Evolutionary conservation across 768 basidiomycete genomes (phyloP).

Genomic region (Phaeotremella fagi): DNA sequence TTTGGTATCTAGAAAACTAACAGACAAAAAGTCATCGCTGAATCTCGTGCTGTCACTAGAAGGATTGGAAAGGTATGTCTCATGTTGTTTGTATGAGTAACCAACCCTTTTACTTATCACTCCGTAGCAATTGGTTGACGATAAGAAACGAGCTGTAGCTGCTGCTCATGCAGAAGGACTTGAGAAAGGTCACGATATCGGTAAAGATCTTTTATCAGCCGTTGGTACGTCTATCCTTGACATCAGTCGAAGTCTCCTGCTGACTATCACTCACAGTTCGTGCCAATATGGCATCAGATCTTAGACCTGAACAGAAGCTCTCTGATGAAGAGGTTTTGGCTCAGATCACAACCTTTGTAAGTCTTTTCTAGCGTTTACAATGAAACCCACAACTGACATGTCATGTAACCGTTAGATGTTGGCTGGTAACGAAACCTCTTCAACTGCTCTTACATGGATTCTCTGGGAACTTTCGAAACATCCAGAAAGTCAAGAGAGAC

Average conservation of each 20-base stretch:
- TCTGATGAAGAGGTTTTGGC: conserved; percentile 66
- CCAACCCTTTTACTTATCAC: neutral
- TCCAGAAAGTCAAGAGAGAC: conserved; percentile 61
- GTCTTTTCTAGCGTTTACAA: neutral
- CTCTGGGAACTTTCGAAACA: conserved; percentile 68
- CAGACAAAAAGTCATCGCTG: conserved; percentile 52
- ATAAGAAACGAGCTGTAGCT: conserved; percentile 65
- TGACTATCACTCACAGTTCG: conserved; percentile 57
- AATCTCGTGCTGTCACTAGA: conserved; percentile 54
- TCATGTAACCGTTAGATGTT: too few relatives aligned
- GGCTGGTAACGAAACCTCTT: conserved; percentile 75
- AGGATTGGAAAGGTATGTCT: conserved; percentile 56
- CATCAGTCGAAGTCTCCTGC: conserved; percentile 1
- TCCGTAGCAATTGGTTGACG: conserved; percentile 64
- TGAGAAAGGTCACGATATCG: conserved; percentile 56
- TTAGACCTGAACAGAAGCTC: conserved; percentile 59
- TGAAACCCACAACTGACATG: neutral
- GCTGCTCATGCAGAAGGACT: conserved; percentile 22
- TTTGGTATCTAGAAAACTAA: conserved; percentile 53
- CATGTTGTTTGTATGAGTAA: conserved; percentile 56
- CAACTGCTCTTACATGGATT: conserved; percentile 78
- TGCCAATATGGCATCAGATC: conserved; percentile 64
- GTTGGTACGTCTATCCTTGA: conserved; percentile 56
- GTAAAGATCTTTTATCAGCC: conserved; percentile 71
- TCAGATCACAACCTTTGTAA: conserved; percentile 38